A percentile compares a stretch with the other conserved stretches of the same genome.
These are phyloP conservation scores for Dioscorea alata DNA, from an alignment of 106 monocot species.

Conservation along the genomic window DNA sequence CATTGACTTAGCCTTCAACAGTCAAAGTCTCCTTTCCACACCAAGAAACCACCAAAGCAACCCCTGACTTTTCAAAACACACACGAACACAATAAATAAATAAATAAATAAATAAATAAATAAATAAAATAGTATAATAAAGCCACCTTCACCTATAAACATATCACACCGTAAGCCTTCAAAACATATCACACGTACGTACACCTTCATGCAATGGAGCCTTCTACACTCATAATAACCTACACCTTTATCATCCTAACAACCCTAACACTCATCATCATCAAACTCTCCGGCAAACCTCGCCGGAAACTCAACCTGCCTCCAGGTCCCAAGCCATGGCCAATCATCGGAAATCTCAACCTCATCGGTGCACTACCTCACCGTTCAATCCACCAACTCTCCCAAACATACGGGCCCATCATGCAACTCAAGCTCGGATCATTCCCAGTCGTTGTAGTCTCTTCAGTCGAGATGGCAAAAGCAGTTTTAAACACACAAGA, in stretches of 20 bases:
- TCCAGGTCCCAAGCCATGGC: conserved; percentile 48
- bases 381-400: conserved; percentile 41
- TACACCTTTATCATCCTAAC: background rate
- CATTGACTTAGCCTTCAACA: no score
- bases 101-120: no score
- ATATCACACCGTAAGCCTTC: no score
- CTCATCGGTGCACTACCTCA: conserved; percentile 53
- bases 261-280: conserved; percentile 8
- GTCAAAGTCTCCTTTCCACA: no score
- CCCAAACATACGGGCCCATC: conserved; percentile 40
- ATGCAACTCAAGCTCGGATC: conserved; percentile 46
- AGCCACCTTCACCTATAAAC: no score
- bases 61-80: no score
- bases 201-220: no score
- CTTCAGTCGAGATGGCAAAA: conserved; percentile 31
- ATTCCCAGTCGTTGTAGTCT: conserved; percentile 33
- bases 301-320: conserved; percentile 24
- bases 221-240: no score
- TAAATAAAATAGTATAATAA: no score
- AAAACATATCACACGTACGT: no score
- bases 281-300: background rate
- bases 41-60: no score
- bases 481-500: conserved; percentile 54
- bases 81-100: no score
- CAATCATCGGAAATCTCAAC: conserved; percentile 58